A percentile compares a stretch with the other conserved stretches of the same genome.
phyloP scores from a whole-genome alignment of 2,329 filamentous ascomycete species.

The Sordariomycetes sp. region DNA sequence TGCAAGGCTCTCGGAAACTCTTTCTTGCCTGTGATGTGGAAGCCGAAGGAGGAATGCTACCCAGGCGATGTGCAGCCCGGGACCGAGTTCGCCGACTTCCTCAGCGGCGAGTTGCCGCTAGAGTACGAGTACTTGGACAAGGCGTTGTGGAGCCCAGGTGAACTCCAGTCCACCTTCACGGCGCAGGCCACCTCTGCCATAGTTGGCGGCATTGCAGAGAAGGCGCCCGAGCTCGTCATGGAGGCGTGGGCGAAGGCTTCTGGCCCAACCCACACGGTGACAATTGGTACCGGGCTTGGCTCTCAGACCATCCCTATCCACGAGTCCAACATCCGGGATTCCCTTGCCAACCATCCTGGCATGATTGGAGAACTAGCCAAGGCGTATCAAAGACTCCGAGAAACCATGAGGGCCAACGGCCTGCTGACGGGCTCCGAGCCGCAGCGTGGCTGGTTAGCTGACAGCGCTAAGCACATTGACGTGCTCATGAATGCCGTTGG shows the following conservation, averaged over 20 bases:
- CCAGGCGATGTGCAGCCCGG: slow-evolving; percentile 55
- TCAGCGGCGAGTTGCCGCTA: slow-evolving; percentile 42
- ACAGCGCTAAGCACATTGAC: slow-evolving; percentile 35
- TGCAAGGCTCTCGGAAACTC: slow-evolving; percentile 95
- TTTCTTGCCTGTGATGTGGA: slow-evolving; percentile 93
- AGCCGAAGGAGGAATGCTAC: slow-evolving; percentile 74
- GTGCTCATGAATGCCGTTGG: slow-evolving; percentile 56
- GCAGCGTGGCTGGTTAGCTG: slow-evolving; percentile 13
- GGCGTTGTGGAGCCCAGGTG: neutral
- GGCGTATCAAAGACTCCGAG: slow-evolving; percentile 46
- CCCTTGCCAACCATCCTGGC: slow-evolving; percentile 9
- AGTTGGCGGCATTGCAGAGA: slow-evolving; percentile 1
- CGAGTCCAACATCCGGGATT: slow-evolving; percentile 19
- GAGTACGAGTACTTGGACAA: slow-evolving; percentile 15
- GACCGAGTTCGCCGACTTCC: slow-evolving; percentile 53
- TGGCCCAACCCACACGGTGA: neutral
- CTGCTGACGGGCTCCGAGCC: slow-evolving; percentile 24
- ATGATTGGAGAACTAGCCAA: slow-evolving; percentile 40
- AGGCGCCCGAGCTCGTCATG: slow-evolving; percentile 1
- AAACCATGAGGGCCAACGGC: slow-evolving; percentile 43
- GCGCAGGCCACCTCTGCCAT: neutral
- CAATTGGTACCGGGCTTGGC: slow-evolving; percentile 2
- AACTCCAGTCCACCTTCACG: neutral
- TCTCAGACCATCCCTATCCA: slow-evolving; percentile 15
- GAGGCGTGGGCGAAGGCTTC: slow-evolving; percentile 1